These are phyloP conservation scores for Mimosa pudica DNA, from an alignment of 306 rosid genomes.

Conservation along the genomic window DNA sequence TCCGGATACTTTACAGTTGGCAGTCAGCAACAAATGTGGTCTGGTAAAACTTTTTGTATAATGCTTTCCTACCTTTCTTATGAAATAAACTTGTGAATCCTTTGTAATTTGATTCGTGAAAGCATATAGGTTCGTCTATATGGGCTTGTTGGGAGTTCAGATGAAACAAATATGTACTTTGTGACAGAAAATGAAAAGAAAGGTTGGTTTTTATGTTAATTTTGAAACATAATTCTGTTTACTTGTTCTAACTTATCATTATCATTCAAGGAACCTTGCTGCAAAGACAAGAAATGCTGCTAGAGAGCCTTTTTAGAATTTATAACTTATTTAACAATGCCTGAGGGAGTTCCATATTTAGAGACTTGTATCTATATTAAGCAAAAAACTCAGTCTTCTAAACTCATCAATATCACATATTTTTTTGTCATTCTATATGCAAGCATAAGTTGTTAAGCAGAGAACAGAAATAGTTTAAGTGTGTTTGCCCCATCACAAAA, in stretches of 20 bases:
- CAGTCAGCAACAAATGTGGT: slow-evolving; percentile 73
- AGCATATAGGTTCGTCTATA: slow-evolving; percentile 71
- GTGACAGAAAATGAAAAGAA: slow-evolving; percentile 66
- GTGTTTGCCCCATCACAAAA: not conserved
- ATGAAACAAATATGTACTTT: slow-evolving; percentile 45
- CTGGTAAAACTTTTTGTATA: slow-evolving; percentile 49
- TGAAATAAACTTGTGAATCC: slow-evolving; percentile 32
- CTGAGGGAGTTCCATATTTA: not conserved
- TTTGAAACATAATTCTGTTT: slow-evolving; percentile 21
- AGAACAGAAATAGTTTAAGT: too few species aligned
- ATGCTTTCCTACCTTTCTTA: slow-evolving; percentile 23
- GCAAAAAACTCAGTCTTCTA: not conserved
- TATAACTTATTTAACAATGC: slow-evolving; percentile 6
- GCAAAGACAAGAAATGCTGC: slow-evolving; percentile 25
- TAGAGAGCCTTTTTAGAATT: slow-evolving; percentile 25
- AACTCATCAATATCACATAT: slow-evolving; percentile 18
- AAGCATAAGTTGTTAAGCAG: not conserved
- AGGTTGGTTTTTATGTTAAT: slow-evolving; percentile 49
- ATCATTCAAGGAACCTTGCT: slow-evolving; percentile 17
- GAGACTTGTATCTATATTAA: slow-evolving; percentile 7
- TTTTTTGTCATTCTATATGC: not conserved
- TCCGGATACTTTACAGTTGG: slow-evolving; percentile 55
- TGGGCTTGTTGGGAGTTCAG: slow-evolving; percentile 51
- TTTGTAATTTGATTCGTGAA: slow-evolving; percentile 35
- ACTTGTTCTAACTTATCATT: slow-evolving; percentile 9